phyloP scores from a whole-genome alignment of 179 eudicot species.

The Nepenthes alata region DNA sequence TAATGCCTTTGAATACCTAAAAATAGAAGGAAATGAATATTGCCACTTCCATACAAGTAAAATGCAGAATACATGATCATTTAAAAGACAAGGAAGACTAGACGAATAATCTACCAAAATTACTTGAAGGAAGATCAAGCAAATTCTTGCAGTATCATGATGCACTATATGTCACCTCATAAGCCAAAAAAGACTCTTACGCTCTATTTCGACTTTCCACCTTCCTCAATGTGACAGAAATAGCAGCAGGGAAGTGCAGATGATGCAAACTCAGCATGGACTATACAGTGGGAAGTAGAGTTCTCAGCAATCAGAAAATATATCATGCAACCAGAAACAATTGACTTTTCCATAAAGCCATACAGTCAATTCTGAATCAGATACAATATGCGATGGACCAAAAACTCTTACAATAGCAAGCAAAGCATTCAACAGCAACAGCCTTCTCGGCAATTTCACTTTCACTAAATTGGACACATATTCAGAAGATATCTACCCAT shows the following conservation, averaged over 20 bases:
- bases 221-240: not conserved
- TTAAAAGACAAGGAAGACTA: not conserved
- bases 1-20: not conserved
- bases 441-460: too few relatives aligned
- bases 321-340: too few relatives aligned
- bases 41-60: not conserved
- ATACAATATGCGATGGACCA: too few relatives aligned
- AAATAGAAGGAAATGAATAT: not conserved
- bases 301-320: too few relatives aligned
- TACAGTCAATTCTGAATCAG: too few relatives aligned
- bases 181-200: too few relatives aligned
- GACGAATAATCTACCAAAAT: not conserved
- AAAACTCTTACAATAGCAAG: too few relatives aligned
- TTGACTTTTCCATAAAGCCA: too few relatives aligned
- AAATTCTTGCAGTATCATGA: not conserved
- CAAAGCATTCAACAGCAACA: too few relatives aligned
- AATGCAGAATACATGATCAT: not conserved
- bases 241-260: not conserved
- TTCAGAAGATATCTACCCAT: too few relatives aligned
- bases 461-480: too few relatives aligned
- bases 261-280: not conserved
- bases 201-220: not conserved
- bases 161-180: not conserved
- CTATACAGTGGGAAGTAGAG: too few relatives aligned
- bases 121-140: not conserved